phyloP scores from a whole-genome alignment of 495 filamentous ascomycete genomes.

The Viridothelium virens region DNA sequence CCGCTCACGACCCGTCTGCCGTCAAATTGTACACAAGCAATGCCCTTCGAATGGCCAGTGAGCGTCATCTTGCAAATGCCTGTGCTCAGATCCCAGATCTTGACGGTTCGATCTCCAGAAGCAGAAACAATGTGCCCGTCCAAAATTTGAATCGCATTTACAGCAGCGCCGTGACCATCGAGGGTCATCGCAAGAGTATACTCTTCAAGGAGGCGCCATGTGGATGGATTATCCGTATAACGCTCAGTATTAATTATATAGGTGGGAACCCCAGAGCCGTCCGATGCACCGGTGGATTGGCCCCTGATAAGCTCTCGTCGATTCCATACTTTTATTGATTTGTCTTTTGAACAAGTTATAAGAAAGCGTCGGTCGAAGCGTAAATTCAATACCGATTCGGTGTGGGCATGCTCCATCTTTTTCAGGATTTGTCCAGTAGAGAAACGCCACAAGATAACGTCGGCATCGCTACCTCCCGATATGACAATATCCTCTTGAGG shows the following conservation, averaged over 20 bases:
- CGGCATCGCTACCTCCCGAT: slow-evolving; percentile 84
- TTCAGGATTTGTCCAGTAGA: slow-evolving; percentile 77
- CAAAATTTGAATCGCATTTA: slow-evolving; percentile 91
- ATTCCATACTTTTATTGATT: slow-evolving; percentile 92
- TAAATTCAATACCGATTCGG: slow-evolving; percentile 90
- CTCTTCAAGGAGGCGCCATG: slow-evolving; percentile 46
- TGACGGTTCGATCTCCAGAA: slow-evolving; percentile 84
- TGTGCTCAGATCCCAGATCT: slow-evolving; percentile 83
- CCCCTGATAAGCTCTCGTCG: slow-evolving; percentile 36
- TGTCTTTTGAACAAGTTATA: slow-evolving; percentile 95
- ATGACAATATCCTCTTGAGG: slow-evolving; percentile 85
- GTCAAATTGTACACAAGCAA: slow-evolving; percentile 96
- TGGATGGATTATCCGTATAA: slow-evolving; percentile 33
- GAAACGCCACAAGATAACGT: slow-evolving; percentile 87
- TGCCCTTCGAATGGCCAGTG: slow-evolving; percentile 84
- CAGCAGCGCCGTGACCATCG: slow-evolving; percentile 77
- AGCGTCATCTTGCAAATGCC: slow-evolving; percentile 68
- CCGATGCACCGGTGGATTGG: not conserved
- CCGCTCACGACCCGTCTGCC: slow-evolving; percentile 94
- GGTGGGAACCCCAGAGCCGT: slow-evolving; percentile 32
- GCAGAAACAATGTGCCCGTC: slow-evolving; percentile 84
- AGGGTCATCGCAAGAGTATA: slow-evolving; percentile 74
- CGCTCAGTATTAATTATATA: slow-evolving; percentile 46
- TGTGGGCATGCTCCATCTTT: slow-evolving; percentile 64
- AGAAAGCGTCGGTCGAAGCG: slow-evolving; percentile 84